Base-by-base conservation (phyloP, 1,284 basidiomycete species). In the Sphaerobolus stellatus region DNA sequence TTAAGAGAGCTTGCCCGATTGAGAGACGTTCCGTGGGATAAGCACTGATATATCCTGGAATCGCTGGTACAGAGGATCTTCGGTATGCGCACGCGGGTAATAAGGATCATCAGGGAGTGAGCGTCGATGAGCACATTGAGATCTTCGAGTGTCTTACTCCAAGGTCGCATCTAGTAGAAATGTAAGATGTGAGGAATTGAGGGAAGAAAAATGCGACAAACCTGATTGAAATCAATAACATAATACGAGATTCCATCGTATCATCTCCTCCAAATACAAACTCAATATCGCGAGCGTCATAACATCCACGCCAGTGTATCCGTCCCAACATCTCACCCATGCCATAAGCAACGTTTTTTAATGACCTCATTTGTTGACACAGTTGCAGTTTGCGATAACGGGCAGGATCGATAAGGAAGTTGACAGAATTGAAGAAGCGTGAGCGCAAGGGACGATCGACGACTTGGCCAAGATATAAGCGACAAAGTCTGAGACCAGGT, bases 151-250 rank as follows among this genome's bases (percentile, higher is more conserved):
- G 14, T 52, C 48, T 56, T 60, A 20, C 34, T 28, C 61, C 61
- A 67, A 11, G 31, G 9, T 11, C 62, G 61, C 53, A 66, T 58
- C 67, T 68, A 25, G 14, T 13, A 50, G 18, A 40, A 31, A 22
- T 20, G 22, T n/a, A 40, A 7, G n/a, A 14, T 27, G 18, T 34
- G 11, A 14, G 13, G 9, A 34, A 4, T 31, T 9, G 24, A 16
- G 13, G 16, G 28, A 48, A n/a, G 18, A 11, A 41, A 38, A 24
- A 29, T 5, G 5, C 13, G 30, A 51, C 55, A 25, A 52, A 64
- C 66, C 63, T 70, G 69, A 50, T 71, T 69, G 50, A 70, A 72
- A 56, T 71, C 70, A 40, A 71, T 69, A 27, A 67, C 52, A 38
- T 60, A 60, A 27, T 61, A 60, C 5, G 44, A 24, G 5, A 63